Conservation (phyloP, 306 rosid genomes). For the Rubus parviflorus region DNA sequence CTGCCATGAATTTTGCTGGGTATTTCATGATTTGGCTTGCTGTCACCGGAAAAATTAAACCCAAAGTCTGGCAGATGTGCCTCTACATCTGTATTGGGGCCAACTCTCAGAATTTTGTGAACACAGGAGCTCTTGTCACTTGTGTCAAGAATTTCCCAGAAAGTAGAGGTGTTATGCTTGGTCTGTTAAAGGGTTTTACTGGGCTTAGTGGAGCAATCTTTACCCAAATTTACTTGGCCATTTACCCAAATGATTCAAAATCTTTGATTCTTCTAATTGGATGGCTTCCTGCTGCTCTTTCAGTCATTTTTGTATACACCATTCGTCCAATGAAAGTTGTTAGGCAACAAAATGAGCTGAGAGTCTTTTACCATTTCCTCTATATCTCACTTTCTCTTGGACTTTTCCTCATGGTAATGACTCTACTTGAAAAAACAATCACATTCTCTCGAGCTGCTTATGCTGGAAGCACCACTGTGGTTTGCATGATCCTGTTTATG, state of each 20-base stretch:
- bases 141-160: constrained; percentile 50
- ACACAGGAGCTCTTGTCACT: constrained; percentile 36
- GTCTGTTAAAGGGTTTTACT: constrained; percentile 35
- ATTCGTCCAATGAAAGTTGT: constrained; percentile 26
- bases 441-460: constrained; percentile 20
- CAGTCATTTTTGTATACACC: constrained; percentile 20
- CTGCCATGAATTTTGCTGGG: constrained; percentile 24
- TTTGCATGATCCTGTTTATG: constrained; percentile 19
- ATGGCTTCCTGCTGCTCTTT: constrained; percentile 41
- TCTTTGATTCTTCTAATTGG: constrained; percentile 34
- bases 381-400: constrained; percentile 30
- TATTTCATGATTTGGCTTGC: constrained; percentile 37
- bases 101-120: constrained; percentile 37
- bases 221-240: constrained; percentile 38
- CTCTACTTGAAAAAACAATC: constrained; percentile 9
- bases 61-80: constrained; percentile 39
- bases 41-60: constrained; percentile 28
- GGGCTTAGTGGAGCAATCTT: constrained; percentile 47
- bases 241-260: constrained; percentile 29
- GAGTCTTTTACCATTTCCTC: constrained; percentile 22
- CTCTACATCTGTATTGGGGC: constrained; percentile 34
- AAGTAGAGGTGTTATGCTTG: constrained; percentile 40
- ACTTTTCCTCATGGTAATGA: constrained; percentile 27
- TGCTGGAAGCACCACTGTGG: constrained; percentile 11
- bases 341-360: constrained; percentile 29